Conservation (phyloP, 495 filamentous ascomycete genomes). For the Aspergillus taichungensis region DNA sequence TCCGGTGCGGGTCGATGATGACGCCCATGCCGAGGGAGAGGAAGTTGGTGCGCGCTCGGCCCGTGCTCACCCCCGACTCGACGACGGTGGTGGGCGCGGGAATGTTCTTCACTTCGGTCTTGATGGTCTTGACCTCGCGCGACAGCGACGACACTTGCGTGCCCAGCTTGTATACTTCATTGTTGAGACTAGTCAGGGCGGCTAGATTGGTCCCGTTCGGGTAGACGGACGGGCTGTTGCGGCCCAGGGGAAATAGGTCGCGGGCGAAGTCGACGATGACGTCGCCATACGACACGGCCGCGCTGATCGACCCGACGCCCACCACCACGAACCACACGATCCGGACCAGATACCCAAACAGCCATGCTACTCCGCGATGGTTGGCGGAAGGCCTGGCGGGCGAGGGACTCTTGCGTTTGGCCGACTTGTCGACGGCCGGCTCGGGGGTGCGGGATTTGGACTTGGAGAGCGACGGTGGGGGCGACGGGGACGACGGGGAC, state of each 20-base stretch:
- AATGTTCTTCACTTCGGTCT: conserved; percentile 14
- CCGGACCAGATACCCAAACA: too few species aligned
- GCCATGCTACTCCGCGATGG: too few species aligned
- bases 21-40: conserved; percentile 25
- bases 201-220: conserved; percentile 17
- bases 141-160: conserved; percentile 30
- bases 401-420: too few species aligned
- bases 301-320: too few species aligned
- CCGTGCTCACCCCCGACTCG: background rate
- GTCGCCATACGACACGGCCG: too few species aligned
- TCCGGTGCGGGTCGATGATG: conserved; percentile 27
- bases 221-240: conserved; percentile 2
- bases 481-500: background rate
- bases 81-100: conserved; percentile 14
- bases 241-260: conserved; percentile 2
- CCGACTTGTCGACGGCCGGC: background rate
- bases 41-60: conserved; percentile 28
- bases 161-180: conserved; percentile 24
- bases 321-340: too few species aligned
- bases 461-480: background rate
- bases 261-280: background rate
- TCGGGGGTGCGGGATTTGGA: background rate
- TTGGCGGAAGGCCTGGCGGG: too few species aligned
- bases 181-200: conserved; percentile 19
- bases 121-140: conserved; percentile 21